A percentile compares a stretch with the other conserved stretches of the same genome.
phyloP scores from a whole-genome alignment of 148 eudicot genomes.

The Rhododendron ferrugineum region DNA sequence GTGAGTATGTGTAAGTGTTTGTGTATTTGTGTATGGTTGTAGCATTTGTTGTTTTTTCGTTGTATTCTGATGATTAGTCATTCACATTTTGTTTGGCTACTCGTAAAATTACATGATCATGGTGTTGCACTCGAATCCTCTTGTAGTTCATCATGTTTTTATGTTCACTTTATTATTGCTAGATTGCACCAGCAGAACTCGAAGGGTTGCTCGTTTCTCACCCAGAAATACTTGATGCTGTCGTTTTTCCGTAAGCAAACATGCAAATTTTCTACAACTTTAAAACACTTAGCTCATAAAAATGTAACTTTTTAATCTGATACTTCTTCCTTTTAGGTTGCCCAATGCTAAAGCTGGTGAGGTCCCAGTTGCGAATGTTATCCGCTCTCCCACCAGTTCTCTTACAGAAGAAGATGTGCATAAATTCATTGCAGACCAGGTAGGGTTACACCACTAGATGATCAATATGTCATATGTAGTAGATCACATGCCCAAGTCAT shows the following conservation, averaged over 20 bases:
- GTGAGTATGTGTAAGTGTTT: too few relatives aligned
- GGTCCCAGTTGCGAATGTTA: slow-evolving; percentile 74
- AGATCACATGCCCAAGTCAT: not conserved
- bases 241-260: slow-evolving; percentile 66
- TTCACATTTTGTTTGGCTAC: not conserved
- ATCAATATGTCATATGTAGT: not conserved
- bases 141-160: not conserved
- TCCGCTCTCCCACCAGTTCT: slow-evolving; percentile 55
- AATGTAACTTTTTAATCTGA: not conserved
- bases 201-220: slow-evolving; percentile 77
- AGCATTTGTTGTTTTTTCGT: not conserved
- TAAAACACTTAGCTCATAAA: not conserved
- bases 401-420: slow-evolving; percentile 49
- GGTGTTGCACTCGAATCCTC: not conserved
- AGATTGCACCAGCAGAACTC: slow-evolving; percentile 88
- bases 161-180: slow-evolving; percentile 1
- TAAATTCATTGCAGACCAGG: slow-evolving; percentile 73
- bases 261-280: not conserved
- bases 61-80: not conserved
- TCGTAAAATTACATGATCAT: not conserved
- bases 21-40: too few relatives aligned
- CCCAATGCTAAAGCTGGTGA: slow-evolving; percentile 89
- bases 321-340: slow-evolving; percentile 27
- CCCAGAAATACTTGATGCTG: slow-evolving; percentile 71
- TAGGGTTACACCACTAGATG: slow-evolving; percentile 9